Base-by-base conservation (phyloP, 495 filamentous ascomycete genomes). In the Aspergillus steynii region DNA sequence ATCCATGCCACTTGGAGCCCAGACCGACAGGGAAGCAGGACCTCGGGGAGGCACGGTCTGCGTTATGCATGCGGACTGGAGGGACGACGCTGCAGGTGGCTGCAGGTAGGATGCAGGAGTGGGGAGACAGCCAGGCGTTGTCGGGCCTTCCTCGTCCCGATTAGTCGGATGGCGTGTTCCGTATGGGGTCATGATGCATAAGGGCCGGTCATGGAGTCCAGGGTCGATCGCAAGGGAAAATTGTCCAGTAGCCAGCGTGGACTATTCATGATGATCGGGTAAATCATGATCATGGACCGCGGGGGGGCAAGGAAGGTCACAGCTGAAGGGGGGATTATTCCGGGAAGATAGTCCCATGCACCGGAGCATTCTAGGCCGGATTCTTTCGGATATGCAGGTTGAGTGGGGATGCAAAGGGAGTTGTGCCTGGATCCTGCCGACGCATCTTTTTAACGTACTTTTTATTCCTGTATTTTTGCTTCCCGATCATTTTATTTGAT, bases 61-160 rank as follows among this genome's bases (percentile, higher is more conserved):
- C 29, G 51, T 8, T 20, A 53, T 27, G 25, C 25, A 53, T 53
- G 15, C 10, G 51, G 29, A 32, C 14, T 53, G 51, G 27, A 32
- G 51, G 27, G 29, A 34, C 0, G 48, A 31, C 5, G 48, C 31
- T 31, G 29, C 55, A 59, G 56, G 29, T 42, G 56, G 56, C 56
- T 59, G 48, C 48, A 59, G 48, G 32, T 26, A 6, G 29, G 29
- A 27, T 32, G 34, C 55, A 49, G 37, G 1, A 34, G 55, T 58
- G 57, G 50, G 50, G 57, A n/a, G 12, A 32, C 20, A 26, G 51
- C 48, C 20, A 60, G 66, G 62, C 67, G 55, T 51, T 66, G 61
- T 62, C 29, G 31, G 31, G 14, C 2, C 29, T 32, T 10, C 29
- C 7, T 20, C 26, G 29, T 49, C 45, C 20, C 37, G 20, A 54